phyloP scores from a whole-genome alignment of 257 asterid species.

The Solanum lycopersicoides region DNA sequence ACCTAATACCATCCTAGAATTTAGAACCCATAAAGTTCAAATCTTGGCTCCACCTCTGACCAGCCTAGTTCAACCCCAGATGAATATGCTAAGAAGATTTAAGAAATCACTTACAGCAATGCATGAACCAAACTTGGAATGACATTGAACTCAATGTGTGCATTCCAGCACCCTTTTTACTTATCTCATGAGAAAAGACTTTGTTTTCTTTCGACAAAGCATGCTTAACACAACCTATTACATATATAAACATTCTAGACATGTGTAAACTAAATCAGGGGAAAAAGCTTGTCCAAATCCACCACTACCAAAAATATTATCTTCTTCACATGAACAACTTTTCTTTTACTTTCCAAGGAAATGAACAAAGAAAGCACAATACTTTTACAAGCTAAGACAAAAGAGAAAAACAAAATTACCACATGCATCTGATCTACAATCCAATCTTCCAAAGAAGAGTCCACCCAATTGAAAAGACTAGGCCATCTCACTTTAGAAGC shows the following conservation, averaged over 20 bases:
- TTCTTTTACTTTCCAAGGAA: not conserved
- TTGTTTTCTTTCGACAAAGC: not conserved
- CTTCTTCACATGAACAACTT: not conserved
- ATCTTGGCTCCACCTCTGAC: not conserved
- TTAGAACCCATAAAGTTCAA: not conserved
- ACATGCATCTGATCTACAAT: conserved; percentile 89
- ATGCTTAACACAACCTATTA: not conserved
- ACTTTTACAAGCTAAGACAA: not conserved
- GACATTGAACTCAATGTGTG: not conserved
- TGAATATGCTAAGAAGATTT: not conserved
- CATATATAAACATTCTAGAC: not conserved
- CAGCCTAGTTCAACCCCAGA: not conserved
- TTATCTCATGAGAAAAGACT: not conserved
- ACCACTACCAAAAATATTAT: not conserved
- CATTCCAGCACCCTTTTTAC: not conserved
- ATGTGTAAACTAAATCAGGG: not conserved
- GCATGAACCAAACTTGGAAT: not conserved
- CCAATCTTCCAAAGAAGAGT: conserved; percentile 71
- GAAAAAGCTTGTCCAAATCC: not conserved
- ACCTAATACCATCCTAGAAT: not conserved
- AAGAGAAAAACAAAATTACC: conserved; percentile 13
- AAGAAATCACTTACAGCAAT: not conserved
- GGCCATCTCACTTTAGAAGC: conserved; percentile 98
- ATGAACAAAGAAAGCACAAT: not conserved
- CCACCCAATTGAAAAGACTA: conserved; percentile 51